phyloP scores from a whole-genome alignment of 169 alveolate genomes.

The Condylostoma magnum region DNA sequence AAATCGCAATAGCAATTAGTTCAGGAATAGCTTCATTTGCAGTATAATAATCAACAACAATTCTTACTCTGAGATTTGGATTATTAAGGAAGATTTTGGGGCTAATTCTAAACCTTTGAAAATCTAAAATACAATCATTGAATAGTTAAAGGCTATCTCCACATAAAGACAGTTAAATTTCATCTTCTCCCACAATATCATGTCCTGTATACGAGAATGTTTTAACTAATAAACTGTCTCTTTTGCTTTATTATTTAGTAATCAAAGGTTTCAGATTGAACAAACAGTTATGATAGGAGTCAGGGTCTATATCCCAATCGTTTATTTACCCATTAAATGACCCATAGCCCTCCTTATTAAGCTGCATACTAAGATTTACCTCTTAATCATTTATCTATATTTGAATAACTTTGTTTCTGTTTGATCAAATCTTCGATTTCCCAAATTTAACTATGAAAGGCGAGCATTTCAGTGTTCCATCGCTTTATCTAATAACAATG shows the following conservation, averaged over 20 bases:
- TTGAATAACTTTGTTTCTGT: not conserved
- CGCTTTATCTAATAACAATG: constrained; percentile 84
- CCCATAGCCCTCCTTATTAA: not conserved
- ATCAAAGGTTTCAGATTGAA: not conserved
- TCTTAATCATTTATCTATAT: not conserved
- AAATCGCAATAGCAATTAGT: not conserved
- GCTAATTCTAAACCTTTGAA: no score
- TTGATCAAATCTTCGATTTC: not conserved
- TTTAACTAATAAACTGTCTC: no score
- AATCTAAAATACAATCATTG: no score
- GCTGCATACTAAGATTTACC: not conserved
- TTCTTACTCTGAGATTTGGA: not conserved
- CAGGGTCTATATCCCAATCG: not conserved
- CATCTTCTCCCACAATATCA: no score
- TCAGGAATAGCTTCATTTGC: not conserved
- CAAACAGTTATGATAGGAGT: not conserved
- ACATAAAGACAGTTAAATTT: no score
- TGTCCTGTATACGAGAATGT: no score
- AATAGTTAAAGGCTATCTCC: no score
- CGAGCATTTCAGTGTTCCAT: constrained; percentile 44
- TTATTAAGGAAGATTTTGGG: no score
- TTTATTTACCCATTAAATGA: not conserved
- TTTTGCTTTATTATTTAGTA: no score
- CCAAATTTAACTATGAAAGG: constrained; percentile 23
- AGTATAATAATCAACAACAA: not conserved